Evolutionary conservation across 1,139 yeast species (phyloP).

Genomic region (Wickerhamiella pararugosa): DNA sequence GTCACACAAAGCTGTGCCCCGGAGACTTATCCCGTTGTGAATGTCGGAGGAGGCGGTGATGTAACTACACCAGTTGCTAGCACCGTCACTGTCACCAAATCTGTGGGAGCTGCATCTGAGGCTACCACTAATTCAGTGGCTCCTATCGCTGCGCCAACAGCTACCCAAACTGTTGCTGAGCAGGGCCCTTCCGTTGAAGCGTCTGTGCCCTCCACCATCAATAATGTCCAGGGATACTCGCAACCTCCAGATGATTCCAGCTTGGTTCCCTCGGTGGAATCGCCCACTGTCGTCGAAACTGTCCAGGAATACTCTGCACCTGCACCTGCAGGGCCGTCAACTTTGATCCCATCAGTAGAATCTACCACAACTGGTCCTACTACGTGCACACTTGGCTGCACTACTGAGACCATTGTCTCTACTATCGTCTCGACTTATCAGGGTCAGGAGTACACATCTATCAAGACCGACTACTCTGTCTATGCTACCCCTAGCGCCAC

Average conservation of each 20-base stretch:
- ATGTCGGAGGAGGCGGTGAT: conserved; percentile 11
- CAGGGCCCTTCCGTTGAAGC: conserved; percentile 4
- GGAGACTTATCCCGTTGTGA: conserved; percentile 15
- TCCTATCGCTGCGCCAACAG: neutral
- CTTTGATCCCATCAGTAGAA: no score
- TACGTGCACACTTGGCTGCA: no score
- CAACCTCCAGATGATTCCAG: conserved; percentile 8
- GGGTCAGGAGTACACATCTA: neutral
- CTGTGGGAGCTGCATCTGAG: neutral
- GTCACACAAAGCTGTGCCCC: conserved; percentile 10
- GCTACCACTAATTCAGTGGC: neutral
- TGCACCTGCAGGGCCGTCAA: no score
- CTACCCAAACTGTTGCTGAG: conserved; percentile 4
- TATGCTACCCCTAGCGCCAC: neutral
- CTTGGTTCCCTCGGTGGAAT: neutral
- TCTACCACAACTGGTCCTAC: no score
- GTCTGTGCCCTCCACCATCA: neutral
- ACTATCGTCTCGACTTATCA: neutral
- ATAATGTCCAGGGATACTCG: neutral
- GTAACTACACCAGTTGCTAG: neutral
- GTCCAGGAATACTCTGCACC: no score
- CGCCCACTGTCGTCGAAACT: no score
- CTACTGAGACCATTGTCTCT: neutral
- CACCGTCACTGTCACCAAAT: conserved; percentile 1
- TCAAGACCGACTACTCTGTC: neutral